Percentiles rank a stretch among this genome's conserved stretches.
phyloP scores from a whole-genome alignment of 2,329 filamentous ascomycete species.

The Macroventuria anomochaeta region DNA sequence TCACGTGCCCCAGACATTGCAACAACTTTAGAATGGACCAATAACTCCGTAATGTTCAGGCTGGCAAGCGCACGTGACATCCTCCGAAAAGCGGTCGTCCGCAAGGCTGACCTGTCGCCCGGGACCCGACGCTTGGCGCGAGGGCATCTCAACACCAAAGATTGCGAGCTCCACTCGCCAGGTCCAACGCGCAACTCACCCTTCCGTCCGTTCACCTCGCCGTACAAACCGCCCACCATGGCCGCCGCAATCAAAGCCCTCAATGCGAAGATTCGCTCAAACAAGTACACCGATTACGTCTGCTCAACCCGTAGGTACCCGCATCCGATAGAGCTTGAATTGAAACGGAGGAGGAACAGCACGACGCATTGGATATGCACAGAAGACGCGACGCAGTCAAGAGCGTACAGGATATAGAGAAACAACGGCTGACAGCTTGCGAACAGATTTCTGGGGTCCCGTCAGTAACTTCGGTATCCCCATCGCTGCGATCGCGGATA shows the following conservation, averaged over 20 bases:
- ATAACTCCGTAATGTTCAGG: neutral
- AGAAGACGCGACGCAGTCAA: too few species aligned
- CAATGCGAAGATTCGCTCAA: conserved; percentile 60
- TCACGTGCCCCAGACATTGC: neutral
- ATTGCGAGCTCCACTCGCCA: too few species aligned
- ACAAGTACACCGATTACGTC: conserved; percentile 59
- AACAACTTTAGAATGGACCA: too few species aligned
- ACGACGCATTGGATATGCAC: too few species aligned
- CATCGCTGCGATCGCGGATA: conserved; percentile 61
- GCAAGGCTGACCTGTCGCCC: conserved; percentile 7
- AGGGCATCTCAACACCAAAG: neutral
- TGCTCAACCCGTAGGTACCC: conserved; percentile 59
- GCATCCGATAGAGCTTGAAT: neutral
- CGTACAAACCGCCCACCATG: conserved; percentile 47
- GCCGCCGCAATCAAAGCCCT: conserved; percentile 61
- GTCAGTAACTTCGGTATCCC: conserved; percentile 62
- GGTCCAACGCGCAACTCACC: too few species aligned
- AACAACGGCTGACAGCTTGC: too few species aligned
- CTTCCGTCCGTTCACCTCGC: conserved; percentile 4
- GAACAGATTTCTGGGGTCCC: conserved; percentile 60
- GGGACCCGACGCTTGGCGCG: too few species aligned
- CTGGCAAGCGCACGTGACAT: conserved; percentile 18
- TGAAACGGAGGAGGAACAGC: neutral
- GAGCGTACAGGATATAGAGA: too few species aligned
- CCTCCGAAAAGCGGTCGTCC: conserved; percentile 14